Conservation (phyloP, 768 basidiomycete genomes). For the Mycena leptocephala region DNA sequence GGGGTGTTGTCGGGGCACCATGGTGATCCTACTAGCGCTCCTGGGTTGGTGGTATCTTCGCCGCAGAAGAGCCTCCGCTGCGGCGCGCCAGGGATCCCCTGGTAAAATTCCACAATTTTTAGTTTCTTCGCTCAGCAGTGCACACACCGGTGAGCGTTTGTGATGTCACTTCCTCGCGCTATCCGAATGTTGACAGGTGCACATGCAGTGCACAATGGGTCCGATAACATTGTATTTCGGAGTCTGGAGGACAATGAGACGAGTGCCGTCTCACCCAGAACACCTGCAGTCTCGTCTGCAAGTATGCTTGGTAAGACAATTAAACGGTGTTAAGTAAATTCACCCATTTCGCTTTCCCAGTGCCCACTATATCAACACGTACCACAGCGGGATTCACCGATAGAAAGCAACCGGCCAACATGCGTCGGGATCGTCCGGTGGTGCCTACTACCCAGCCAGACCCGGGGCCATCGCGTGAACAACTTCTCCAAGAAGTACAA, state of each 20-base stretch:
- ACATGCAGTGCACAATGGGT: not conserved
- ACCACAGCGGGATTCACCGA: not conserved
- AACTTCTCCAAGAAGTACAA: not conserved
- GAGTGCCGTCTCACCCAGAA: not conserved
- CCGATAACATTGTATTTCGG: not conserved
- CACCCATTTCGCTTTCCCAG: not conserved
- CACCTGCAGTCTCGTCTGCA: no score
- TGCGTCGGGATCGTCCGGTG: not conserved
- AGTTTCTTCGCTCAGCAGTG: not conserved
- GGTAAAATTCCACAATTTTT: not conserved
- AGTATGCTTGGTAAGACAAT: not conserved
- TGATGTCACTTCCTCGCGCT: not conserved
- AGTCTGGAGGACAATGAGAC: not conserved
- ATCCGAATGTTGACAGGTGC: not conserved
- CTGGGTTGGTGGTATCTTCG: constrained; percentile 7
- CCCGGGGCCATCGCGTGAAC: constrained; percentile 3
- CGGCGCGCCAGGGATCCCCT: not conserved
- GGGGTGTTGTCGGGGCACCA: not conserved
- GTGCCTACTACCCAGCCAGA: not conserved
- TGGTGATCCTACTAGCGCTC: constrained; percentile 11
- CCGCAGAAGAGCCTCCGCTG: not conserved
- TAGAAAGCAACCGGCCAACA: not conserved
- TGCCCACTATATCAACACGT: not conserved
- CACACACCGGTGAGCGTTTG: not conserved
- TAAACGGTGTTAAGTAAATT: not conserved